Evolutionary conservation across 257 asterid genomes (phyloP).

Genomic region (Craterostigma plantagineum): DNA sequence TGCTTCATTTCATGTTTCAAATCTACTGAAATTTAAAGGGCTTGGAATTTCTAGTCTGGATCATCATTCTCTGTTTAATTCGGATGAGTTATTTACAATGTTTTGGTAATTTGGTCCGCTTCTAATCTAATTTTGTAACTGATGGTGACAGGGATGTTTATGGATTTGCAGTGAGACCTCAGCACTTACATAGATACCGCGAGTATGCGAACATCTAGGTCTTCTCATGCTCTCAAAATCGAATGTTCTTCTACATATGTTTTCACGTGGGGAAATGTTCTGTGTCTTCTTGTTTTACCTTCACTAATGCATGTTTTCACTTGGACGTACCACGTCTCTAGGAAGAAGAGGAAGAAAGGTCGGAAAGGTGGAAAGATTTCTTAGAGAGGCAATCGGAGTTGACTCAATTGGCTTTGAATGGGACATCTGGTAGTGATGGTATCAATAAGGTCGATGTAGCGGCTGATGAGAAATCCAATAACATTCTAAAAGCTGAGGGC

Average conservation of each 20-base stretch:
- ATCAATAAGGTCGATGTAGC: slow-evolving; percentile 14
- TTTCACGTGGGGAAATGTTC: neutral
- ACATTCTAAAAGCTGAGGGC: slow-evolving; percentile 11
- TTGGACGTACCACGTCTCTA: slow-evolving; percentile 13
- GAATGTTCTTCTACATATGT: slow-evolving; percentile 6
- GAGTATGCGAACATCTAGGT: slow-evolving; percentile 93
- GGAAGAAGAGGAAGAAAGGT: slow-evolving; percentile 99
- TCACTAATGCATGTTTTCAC: neutral
- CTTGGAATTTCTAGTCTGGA: no score
- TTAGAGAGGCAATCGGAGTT: slow-evolving; percentile 51
- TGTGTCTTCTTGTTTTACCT: neutral
- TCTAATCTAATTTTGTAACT: slow-evolving; percentile 9
- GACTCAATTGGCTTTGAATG: slow-evolving; percentile 24
- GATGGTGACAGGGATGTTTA: slow-evolving; percentile 74
- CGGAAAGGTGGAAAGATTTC: slow-evolving; percentile 88
- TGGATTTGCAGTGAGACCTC: slow-evolving; percentile 97
- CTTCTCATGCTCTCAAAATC: slow-evolving; percentile 8
- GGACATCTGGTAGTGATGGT: slow-evolving; percentile 11
- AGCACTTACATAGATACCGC: slow-evolving; percentile 82
- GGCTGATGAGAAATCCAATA: slow-evolving; percentile 12
- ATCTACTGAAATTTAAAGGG: no score
- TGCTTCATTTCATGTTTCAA: no score
- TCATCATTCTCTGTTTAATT: no score
- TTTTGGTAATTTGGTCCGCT: slow-evolving; percentile 5
- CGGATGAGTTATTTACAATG: no score